Conservation (phyloP, 2,329 filamentous ascomycete species). For the Ophiognomonia clavigignenti-juglandacearum region DNA sequence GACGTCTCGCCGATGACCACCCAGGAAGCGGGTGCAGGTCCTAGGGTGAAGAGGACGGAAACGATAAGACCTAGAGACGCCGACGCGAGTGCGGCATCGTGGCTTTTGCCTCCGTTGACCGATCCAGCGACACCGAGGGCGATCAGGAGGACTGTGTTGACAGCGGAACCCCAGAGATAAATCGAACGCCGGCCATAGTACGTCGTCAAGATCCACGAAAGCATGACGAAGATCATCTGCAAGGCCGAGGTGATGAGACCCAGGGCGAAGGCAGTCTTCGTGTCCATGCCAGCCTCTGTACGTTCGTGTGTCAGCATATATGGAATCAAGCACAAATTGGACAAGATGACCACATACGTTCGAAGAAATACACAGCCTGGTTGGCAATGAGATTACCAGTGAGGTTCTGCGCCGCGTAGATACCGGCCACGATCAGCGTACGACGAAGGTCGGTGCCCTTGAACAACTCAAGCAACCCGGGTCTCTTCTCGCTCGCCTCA, state of each 20-base stretch:
- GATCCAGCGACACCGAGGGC: constrained; percentile 56
- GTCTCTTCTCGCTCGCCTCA: constrained; percentile 42
- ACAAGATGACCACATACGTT: constrained; percentile 31
- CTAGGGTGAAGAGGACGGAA: constrained; percentile 59
- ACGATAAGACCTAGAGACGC: constrained; percentile 61
- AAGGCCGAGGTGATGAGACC: constrained; percentile 62
- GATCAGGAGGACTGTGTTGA: constrained; percentile 50
- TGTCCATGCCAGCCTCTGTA: constrained; percentile 56
- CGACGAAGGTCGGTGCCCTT: constrained; percentile 50
- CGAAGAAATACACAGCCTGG: constrained; percentile 58
- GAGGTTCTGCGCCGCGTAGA: constrained; percentile 57
- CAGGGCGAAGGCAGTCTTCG: constrained; percentile 53
- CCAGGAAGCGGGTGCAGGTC: constrained; percentile 60
- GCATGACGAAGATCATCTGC: constrained; percentile 57
- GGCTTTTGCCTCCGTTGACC: constrained; percentile 29
- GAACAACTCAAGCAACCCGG: constrained; percentile 47
- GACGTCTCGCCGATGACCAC: constrained; percentile 66
- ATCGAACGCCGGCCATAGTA: constrained; percentile 60
- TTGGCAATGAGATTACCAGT: constrained; percentile 60
- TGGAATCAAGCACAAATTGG: too few species aligned
- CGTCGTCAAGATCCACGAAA: constrained; percentile 62
- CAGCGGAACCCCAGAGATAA: constrained; percentile 55
- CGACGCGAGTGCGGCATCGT: constrained; percentile 43
- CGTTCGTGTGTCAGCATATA: too few species aligned
- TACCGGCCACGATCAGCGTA: constrained; percentile 50